Percentiles rank a stretch among this genome's conserved stretches.
These are phyloP conservation scores for Colletotrichum abscissum DNA, from an alignment of 2,329 filamentous ascomycete genomes.

Conservation along the genomic window DNA sequence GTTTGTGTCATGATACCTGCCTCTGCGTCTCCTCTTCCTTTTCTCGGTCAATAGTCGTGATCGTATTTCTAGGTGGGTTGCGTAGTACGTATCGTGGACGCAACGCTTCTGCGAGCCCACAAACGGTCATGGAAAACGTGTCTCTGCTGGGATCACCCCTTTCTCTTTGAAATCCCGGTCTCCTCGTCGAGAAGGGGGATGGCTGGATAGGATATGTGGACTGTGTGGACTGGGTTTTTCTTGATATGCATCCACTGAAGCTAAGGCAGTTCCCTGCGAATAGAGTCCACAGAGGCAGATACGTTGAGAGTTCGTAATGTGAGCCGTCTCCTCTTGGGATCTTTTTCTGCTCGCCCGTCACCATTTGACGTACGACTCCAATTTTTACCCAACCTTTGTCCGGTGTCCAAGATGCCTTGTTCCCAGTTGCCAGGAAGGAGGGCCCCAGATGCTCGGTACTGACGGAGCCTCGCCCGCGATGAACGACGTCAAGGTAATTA, in stretches of 20 bases:
- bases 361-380: conserved; percentile 10
- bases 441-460: conserved; percentile 31
- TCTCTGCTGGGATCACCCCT: conserved; percentile 29
- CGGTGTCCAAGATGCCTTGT: conserved; percentile 12
- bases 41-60: neutral
- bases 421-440: conserved; percentile 26
- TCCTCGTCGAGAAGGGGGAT: neutral
- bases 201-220: neutral
- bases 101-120: conserved; percentile 10
- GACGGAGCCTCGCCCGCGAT: conserved; percentile 27
- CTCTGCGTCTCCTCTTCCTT: neutral
- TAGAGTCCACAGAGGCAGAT: conserved; percentile 2
- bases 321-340: neutral
- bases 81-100: conserved; percentile 16
- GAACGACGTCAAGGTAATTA: conserved; percentile 34
- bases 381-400: conserved; percentile 20
- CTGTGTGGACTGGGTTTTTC: neutral
- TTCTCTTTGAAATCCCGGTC: neutral
- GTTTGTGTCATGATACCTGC: conserved; percentile 14
- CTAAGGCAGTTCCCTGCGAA: neutral
- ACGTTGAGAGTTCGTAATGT: conserved; percentile 29
- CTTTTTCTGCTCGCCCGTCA: conserved; percentile 11
- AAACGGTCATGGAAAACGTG: conserved; percentile 25
- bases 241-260: neutral
- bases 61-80: conserved; percentile 1